These are phyloP conservation scores for Lyophyllum atratum DNA, from an alignment of 768 basidiomycete species.

Conservation along the genomic window DNA sequence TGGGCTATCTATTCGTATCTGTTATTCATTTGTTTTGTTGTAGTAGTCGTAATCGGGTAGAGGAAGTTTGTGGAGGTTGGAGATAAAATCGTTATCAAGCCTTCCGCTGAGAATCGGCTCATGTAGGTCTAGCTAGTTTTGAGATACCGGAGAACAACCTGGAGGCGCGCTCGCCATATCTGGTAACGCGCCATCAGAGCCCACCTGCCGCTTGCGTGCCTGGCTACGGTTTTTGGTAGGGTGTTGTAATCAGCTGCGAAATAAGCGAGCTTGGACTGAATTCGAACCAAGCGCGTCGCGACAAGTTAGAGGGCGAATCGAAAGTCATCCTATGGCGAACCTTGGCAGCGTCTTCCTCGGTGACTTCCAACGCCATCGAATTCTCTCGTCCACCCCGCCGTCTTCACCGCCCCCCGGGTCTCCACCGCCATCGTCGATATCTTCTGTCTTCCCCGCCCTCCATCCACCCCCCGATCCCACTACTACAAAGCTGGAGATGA, in stretches of 20 bases:
- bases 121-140: no score
- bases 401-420: constrained; percentile 37
- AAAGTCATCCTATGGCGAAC: constrained; percentile 26
- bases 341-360: constrained; percentile 84
- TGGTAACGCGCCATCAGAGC: no score
- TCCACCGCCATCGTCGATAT: constrained; percentile 40
- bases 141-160: no score
- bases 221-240: no score
- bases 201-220: no score
- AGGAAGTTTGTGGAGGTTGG: not conserved
- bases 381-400: constrained; percentile 41
- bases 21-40: not conserved
- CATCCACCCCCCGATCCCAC: constrained; percentile 7
- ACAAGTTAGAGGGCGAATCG: not conserved
- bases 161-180: no score
- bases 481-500: constrained; percentile 9
- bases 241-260: no score
- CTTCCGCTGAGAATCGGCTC: no score
- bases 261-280: not conserved
- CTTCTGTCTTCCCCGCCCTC: constrained; percentile 30
- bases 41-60: not conserved
- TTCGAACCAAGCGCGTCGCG: not conserved
- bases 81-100: not conserved
- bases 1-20: not conserved
- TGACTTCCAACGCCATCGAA: constrained; percentile 67